Percentiles rank a stretch among this genome's conserved stretches.
Evolutionary conservation across 257 asterid genomes (phyloP).

Genomic region (Solanum chilense): DNA sequence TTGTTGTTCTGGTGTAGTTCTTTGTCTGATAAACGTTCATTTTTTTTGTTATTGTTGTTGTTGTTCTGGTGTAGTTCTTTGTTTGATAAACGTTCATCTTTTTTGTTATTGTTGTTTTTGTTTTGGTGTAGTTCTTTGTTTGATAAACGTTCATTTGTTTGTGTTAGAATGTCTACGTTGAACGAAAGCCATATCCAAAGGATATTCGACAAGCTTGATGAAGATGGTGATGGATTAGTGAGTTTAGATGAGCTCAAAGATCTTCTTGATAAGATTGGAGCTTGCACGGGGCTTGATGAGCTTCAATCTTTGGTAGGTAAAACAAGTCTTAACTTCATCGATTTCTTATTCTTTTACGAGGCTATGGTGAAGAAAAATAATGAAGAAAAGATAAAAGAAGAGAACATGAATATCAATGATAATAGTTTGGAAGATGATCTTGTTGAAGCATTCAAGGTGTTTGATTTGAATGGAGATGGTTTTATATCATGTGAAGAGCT

Average conservation of each 20-base stretch:
- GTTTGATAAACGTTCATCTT: not conserved
- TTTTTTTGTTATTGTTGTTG: too few relatives aligned
- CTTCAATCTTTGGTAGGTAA: slow-evolving; percentile 9
- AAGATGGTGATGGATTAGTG: slow-evolving; percentile 18
- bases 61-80: too few relatives aligned
- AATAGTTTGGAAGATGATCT: slow-evolving; percentile 3
- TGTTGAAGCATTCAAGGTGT: slow-evolving; percentile 22
- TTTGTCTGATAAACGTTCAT: not conserved
- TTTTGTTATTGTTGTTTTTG: too few relatives aligned
- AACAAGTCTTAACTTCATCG: slow-evolving; percentile 12
- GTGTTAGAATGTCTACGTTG: not conserved
- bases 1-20: too few relatives aligned
- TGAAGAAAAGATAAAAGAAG: not conserved
- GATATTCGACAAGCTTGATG: slow-evolving; percentile 18
- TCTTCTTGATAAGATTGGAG: slow-evolving; percentile 14
- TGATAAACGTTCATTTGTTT: not conserved
- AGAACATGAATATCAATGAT: not conserved
- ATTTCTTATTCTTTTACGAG: slow-evolving; percentile 20
- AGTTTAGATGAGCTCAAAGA: slow-evolving; percentile 16
- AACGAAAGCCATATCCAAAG: not conserved
- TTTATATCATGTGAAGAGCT: slow-evolving; percentile 24
- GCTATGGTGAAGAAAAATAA: not conserved
- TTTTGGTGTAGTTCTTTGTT: not conserved
- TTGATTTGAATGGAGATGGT: slow-evolving; percentile 24
- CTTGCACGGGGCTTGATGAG: slow-evolving; percentile 9